phyloP scores from a whole-genome alignment of 2,329 filamentous ascomycete species.

The Verruconis gallopava region DNA sequence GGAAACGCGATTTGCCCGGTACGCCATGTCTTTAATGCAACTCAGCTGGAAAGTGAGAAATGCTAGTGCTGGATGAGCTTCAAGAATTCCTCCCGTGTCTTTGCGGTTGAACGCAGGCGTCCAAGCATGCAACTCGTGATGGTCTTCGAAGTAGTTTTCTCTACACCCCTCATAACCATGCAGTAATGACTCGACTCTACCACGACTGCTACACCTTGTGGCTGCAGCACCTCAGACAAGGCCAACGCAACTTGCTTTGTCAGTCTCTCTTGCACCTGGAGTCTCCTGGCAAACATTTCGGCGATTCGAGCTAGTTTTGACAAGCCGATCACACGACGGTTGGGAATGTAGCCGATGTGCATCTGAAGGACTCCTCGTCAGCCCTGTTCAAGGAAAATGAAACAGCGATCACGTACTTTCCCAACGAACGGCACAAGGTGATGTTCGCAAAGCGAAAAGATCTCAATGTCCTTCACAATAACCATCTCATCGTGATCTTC shows the following conservation, averaged over 20 bases:
- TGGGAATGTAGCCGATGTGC: conserved; percentile 97
- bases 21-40: too few species aligned
- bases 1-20: background rate
- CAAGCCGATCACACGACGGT: conserved; percentile 80
- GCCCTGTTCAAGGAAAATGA: background rate
- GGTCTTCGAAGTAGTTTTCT: conserved; percentile 76
- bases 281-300: conserved; percentile 85
- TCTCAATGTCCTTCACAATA: conserved; percentile 94
- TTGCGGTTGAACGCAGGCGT: conserved; percentile 81
- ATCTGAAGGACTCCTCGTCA: conserved; percentile 44
- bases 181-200: conserved; percentile 96
- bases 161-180: conserved; percentile 98
- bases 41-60: too few species aligned
- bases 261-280: conserved; percentile 92
- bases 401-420: conserved; percentile 47
- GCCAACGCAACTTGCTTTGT: conserved; percentile 94
- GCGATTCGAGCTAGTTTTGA: conserved; percentile 93
- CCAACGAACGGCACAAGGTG: conserved; percentile 93
- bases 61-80: conserved; percentile 50
- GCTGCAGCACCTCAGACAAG: conserved; percentile 82
- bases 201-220: conserved; percentile 89
- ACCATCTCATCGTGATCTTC: conserved; percentile 96
- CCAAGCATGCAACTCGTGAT: conserved; percentile 98
- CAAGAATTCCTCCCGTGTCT: conserved; percentile 91
- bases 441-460: conserved; percentile 91